Conservation (phyloP, 1,284 basidiomycete genomes). For the Marasmius oreades region DNA sequence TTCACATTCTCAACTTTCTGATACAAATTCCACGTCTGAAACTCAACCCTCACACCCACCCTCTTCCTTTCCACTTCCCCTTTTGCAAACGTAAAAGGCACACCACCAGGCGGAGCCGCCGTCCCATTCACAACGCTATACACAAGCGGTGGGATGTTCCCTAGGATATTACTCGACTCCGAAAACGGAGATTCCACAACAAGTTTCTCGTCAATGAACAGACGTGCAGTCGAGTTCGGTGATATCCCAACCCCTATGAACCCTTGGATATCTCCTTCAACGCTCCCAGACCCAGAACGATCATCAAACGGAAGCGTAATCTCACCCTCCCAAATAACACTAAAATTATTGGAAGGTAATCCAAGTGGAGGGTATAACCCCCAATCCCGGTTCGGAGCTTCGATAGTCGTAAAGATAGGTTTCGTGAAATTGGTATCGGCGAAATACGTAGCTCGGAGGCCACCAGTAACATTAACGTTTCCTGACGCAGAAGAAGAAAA, state of each 20-base stretch:
- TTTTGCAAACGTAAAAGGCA: slow-evolving; percentile 20
- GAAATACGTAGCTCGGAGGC: slow-evolving; percentile 24
- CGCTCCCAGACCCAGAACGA: slow-evolving; percentile 19
- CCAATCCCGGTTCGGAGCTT: slow-evolving; percentile 27
- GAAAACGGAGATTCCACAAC: slow-evolving; percentile 18
- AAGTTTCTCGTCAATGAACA: slow-evolving; percentile 10
- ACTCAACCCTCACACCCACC: slow-evolving; percentile 21
- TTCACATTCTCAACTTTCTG: slow-evolving; percentile 27
- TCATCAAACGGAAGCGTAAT: slow-evolving; percentile 21
- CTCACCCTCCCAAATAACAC: slow-evolving; percentile 27
- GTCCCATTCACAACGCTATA: slow-evolving; percentile 20
- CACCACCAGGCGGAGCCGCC: slow-evolving; percentile 20
- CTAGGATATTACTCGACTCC: slow-evolving; percentile 22
- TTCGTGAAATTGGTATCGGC: slow-evolving; percentile 23
- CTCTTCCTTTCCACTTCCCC: slow-evolving; percentile 21
- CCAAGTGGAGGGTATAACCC: slow-evolving; percentile 26
- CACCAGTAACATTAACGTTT: slow-evolving; percentile 19
- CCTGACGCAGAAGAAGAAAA: no score
- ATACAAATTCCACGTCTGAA: slow-evolving; percentile 24
- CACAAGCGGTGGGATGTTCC: slow-evolving; percentile 21
- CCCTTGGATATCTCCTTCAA: slow-evolving; percentile 21
- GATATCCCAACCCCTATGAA: slow-evolving; percentile 11
- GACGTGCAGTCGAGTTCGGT: slow-evolving; percentile 11
- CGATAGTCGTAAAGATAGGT: slow-evolving; percentile 17
- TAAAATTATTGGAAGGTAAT: slow-evolving; percentile 28